A percentile compares a stretch with the other conserved stretches of the same genome.
Evolutionary conservation across 441 rosid species (phyloP).

Genomic region (Viola pubescens): DNA sequence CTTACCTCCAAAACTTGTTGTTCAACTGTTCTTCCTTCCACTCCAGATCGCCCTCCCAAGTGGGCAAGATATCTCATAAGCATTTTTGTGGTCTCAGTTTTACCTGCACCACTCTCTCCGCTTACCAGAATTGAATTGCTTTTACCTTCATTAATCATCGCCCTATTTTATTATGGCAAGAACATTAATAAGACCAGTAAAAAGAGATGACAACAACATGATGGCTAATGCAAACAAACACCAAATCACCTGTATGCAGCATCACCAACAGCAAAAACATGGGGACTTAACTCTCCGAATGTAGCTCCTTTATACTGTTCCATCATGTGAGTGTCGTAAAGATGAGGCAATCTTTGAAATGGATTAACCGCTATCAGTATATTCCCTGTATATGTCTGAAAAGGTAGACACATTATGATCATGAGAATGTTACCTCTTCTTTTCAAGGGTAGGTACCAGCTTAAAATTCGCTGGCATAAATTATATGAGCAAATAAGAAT

Average conservation of each 20-base stretch:
- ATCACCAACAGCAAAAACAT: constrained; percentile 90
- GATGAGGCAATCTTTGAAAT: constrained; percentile 91
- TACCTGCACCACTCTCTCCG: constrained; percentile 98
- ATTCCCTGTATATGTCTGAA: constrained; percentile 90
- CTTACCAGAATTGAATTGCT: constrained; percentile 91
- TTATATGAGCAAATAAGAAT: constrained; percentile 8
- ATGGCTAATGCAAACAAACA: not conserved
- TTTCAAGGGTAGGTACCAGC: constrained; percentile 13
- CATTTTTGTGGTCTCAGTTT: constrained; percentile 96
- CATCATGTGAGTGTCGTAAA: constrained; percentile 96
- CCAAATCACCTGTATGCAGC: constrained; percentile 60
- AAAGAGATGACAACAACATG: not conserved
- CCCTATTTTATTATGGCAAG: constrained; percentile 38
- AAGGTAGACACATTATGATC: constrained; percentile 15
- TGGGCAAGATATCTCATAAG: constrained; percentile 92
- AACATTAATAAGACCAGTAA: constrained; percentile 21
- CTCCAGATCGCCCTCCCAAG: constrained; percentile 89
- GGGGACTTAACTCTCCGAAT: constrained; percentile 94
- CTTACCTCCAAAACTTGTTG: constrained; percentile 94
- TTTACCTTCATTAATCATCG: constrained; percentile 87
- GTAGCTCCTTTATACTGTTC: constrained; percentile 88
- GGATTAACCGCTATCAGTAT: constrained; percentile 92
- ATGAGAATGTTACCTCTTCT: constrained; percentile 15
- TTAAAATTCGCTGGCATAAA: not conserved
- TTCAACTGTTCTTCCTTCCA: constrained; percentile 91